phyloP scores from a whole-genome alignment of 345 rosid species.

The Erodium maritimum region DNA sequence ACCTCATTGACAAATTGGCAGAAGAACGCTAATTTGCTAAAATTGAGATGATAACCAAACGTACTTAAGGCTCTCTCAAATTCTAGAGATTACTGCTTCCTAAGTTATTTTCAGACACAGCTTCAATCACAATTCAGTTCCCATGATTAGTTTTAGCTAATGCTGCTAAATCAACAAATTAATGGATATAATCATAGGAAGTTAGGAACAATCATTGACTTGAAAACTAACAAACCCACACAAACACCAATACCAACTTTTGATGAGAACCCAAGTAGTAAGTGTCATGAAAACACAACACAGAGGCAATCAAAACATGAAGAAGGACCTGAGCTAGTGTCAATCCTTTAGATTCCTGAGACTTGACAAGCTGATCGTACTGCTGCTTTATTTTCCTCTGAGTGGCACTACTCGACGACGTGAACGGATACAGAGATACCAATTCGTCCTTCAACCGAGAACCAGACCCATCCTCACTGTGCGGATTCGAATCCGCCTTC shows the following conservation, averaged over 20 bases:
- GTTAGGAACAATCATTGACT: neutral
- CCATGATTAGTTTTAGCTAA: neutral
- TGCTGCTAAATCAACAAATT: too few species aligned
- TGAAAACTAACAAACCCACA: neutral
- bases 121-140: neutral
- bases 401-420: slow-evolving; percentile 70
- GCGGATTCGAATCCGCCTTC: slow-evolving; percentile 19
- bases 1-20: neutral
- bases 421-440: slow-evolving; percentile 68
- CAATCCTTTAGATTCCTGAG: slow-evolving; percentile 49
- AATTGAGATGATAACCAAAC: neutral
- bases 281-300: too few species aligned
- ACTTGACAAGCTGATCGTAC: slow-evolving; percentile 67
- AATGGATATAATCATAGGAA: too few species aligned
- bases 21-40: neutral
- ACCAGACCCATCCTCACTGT: slow-evolving; percentile 8
- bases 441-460: slow-evolving; percentile 40
- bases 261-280: too few species aligned
- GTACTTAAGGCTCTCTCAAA: too few species aligned
- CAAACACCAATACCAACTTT: neutral
- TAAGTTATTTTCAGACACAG: too few species aligned
- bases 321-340: slow-evolving; percentile 64
- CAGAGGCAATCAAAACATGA: neutral
- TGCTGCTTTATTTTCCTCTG: slow-evolving; percentile 94
- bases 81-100: too few species aligned